Evolutionary conservation across 208 protist genomes (phyloP), one percentile per base, ranked within the genome.

Genomic region (Herpetomonas samuelpessoai): DNA sequence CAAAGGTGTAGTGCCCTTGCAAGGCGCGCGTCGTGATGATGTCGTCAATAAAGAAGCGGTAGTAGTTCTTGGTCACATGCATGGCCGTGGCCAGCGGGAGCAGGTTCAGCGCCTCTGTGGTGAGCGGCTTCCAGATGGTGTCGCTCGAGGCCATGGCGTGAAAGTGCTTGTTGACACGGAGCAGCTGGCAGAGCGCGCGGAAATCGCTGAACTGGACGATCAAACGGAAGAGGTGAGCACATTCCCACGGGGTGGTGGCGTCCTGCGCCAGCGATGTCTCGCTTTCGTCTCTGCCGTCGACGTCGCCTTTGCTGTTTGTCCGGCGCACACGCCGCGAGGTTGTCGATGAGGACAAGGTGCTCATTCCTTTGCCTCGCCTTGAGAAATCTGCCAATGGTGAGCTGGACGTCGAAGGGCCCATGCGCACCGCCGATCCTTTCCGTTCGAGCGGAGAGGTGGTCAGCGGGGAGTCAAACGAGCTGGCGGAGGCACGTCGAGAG

Each of bases 1-100:
- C 45, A 62, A 84, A 90, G 22, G 57, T 76, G 60, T 93, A 93
- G 51, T 86, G 70, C 7, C 86, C 83, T 53, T 86, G 74, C 48
- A 93, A 48, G 0, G 83, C 83, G 18, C 65, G 66, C 22, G 83
- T 86, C 0, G 80, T 89, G 57, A 91, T 71, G 51, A 93, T 56
- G 24, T 88, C 58, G 18, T 83, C 21, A 18, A 89, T 14, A 65
- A 91, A 90, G 56, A 86, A 93, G 56, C 26, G n/a, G 58, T 90
- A 89, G 61, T 69, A 84, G 30, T 72, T 24, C 24, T 52, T 7
- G n/a, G 16, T 24, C 16, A 70, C 61, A 24, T 70, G 48, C 45
- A 71, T 73, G 0, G 55, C 52, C 12, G 30, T 19, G 30, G 87
- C 74, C 51, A 91, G 68, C 9, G 75, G 68, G 12, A 67, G 24